Percentiles rank a stretch among this genome's conserved stretches.
Conservation (phyloP, 495 filamentous ascomycete genomes). For the Oidiodendron maius region DNA sequence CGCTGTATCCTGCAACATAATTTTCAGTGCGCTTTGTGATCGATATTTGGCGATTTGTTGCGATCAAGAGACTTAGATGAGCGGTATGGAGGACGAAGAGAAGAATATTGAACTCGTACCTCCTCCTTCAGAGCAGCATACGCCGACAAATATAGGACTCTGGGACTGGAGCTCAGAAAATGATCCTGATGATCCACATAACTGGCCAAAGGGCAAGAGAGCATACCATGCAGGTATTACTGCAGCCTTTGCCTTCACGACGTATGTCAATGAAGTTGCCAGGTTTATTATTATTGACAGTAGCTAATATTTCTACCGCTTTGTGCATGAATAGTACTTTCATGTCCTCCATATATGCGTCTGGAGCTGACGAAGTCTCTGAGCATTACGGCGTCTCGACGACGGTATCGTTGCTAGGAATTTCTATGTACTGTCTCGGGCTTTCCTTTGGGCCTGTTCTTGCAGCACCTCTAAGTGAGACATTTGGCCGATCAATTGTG, state of each 20-base stretch:
- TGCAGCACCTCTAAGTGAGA: conserved; percentile 18
- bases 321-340: neutral
- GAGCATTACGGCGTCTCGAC: neutral
- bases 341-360: conserved; percentile 1
- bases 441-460: conserved; percentile 14
- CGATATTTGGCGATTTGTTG: too few relatives aligned
- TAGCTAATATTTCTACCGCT: neutral
- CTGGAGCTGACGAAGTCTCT: neutral
- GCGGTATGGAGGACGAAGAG: neutral
- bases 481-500: conserved; percentile 45
- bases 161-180: neutral
- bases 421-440: neutral
- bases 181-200: conserved; percentile 3
- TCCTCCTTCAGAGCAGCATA: neutral
- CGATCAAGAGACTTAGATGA: too few relatives aligned
- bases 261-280: neutral
- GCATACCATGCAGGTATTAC: neutral
- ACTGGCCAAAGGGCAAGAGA: conserved; percentile 2
- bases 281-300: neutral
- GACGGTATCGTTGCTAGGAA: neutral
- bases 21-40: too few relatives aligned
- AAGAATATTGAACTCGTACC: neutral
- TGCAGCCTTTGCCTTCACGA: neutral
- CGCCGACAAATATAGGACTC: neutral
- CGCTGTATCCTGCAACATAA: too few relatives aligned